These are phyloP conservation scores for Combretum micranthum DNA, from an alignment of 345 rosid genomes.

Conservation along the genomic window DNA sequence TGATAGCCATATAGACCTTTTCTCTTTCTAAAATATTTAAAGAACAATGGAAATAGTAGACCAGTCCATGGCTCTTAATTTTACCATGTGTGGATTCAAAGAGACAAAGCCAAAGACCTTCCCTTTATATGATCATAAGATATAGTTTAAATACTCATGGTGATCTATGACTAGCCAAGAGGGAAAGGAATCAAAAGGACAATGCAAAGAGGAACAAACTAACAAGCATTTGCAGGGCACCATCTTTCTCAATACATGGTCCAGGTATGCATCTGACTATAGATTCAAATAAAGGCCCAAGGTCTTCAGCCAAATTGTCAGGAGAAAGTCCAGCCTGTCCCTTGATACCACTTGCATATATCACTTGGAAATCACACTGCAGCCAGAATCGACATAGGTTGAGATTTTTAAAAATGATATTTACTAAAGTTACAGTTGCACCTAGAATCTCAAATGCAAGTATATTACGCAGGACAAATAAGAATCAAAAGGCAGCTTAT, in stretches of 20 bases:
- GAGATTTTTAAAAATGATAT: conserved; percentile 6
- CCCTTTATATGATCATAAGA: no score
- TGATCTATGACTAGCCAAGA: not conserved
- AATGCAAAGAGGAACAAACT: conserved; percentile 39
- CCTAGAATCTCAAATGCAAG: no score
- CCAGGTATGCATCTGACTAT: conserved; percentile 97
- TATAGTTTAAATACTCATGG: no score
- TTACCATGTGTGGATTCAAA: no score
- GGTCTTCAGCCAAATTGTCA: conserved; percentile 80
- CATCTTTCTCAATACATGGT: conserved; percentile 79
- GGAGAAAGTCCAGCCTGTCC: conserved; percentile 92
- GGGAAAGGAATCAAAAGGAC: conserved; percentile 11
- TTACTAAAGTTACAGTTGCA: not conserved
- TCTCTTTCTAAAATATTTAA: not conserved
- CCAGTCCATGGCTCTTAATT: no score
- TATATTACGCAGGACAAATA: no score
- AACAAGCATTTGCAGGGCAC: conserved; percentile 97
- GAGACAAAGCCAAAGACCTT: no score
- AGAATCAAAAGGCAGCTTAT: no score
- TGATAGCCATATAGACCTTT: no score
- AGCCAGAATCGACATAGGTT: conserved; percentile 4
- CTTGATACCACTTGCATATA: conserved; percentile 91
- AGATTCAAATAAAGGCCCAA: conserved; percentile 87
- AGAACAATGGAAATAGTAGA: not conserved
- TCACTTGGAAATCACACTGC: conserved; percentile 97